A percentile compares a stretch with the other conserved stretches of the same genome.
phyloP scores from a whole-genome alignment of 768 basidiomycete species.

The Pulveroboletus sp. region DNA sequence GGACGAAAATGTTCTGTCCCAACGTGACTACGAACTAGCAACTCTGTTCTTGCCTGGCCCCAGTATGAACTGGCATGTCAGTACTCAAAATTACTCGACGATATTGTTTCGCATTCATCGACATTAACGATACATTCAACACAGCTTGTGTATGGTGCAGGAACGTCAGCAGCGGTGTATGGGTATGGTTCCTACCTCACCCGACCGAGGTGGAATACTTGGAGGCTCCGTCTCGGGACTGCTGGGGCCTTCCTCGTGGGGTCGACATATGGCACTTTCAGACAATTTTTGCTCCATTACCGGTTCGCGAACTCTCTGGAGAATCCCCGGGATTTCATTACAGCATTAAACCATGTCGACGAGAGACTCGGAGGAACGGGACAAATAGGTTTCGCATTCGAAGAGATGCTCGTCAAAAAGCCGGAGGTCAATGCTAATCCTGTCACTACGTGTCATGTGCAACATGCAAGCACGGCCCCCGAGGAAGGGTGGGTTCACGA shows the following conservation, averaged over 20 bases:
- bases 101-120: not conserved
- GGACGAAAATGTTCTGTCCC: conserved; percentile 25
- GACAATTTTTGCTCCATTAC: conserved; percentile 27
- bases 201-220: conserved; percentile 27
- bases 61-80: conserved; percentile 44
- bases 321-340: conserved; percentile 28
- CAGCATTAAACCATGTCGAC: conserved; percentile 30
- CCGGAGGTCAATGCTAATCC: conserved; percentile 6
- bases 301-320: conserved; percentile 31
- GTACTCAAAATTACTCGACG: conserved; percentile 17
- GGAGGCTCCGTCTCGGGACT: conserved; percentile 25
- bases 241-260: conserved; percentile 27
- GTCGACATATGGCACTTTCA: conserved; percentile 32
- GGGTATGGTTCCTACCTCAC: conserved; percentile 24
- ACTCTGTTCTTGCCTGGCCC: conserved; percentile 48
- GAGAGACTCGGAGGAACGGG: conserved; percentile 31
- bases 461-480: conserved; percentile 1
- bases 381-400: conserved; percentile 23
- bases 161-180: conserved; percentile 23
- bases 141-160: conserved; percentile 21
- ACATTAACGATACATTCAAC: conserved; percentile 1
- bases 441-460: conserved; percentile 2
- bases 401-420: conserved; percentile 21
- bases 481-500: conserved; percentile 19
- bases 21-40: conserved; percentile 55